Conservation (phyloP, 768 basidiomycete genomes). For the Hygrocybe punicea region DNA sequence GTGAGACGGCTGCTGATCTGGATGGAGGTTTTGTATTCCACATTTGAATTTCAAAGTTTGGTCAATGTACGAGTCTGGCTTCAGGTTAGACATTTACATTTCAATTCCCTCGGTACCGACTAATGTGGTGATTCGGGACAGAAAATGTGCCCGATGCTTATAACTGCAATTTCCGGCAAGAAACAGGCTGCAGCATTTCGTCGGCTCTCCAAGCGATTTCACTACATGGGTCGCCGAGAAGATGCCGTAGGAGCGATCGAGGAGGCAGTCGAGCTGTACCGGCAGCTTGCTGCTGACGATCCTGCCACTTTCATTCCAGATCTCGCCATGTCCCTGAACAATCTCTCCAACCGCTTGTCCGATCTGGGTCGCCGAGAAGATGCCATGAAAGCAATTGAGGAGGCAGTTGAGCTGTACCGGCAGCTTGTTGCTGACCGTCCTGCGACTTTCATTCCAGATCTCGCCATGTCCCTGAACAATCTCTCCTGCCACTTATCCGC, state of each 20-base stretch:
- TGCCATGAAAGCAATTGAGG: too few species aligned
- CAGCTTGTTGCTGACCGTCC: not conserved
- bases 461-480: not conserved
- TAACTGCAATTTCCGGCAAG: not conserved
- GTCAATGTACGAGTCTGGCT: not conserved
- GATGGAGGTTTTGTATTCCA: not conserved
- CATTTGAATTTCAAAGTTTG: not conserved
- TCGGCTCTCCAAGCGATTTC: not conserved
- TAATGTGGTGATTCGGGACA: not conserved
- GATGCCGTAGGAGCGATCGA: not conserved
- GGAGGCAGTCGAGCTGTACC: not conserved
- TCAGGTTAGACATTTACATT: not conserved
- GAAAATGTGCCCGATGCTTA: not conserved
- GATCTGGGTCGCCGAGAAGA: too few species aligned
- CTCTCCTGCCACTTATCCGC: not conserved
- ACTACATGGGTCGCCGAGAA: not conserved
- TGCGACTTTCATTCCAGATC: not conserved
- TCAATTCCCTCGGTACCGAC: not conserved
- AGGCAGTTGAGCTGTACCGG: too few species aligned
- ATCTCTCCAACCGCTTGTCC: too few species aligned
- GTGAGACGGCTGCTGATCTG: not conserved
- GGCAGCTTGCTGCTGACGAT: not conserved
- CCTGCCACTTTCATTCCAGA: too few species aligned
- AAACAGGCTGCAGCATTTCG: not conserved
- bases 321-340: too few species aligned